Percentiles rank a stretch among this genome's conserved stretches.
Conservation (phyloP, 441 rosid species). For the Bruguiera hainesii region DNA sequence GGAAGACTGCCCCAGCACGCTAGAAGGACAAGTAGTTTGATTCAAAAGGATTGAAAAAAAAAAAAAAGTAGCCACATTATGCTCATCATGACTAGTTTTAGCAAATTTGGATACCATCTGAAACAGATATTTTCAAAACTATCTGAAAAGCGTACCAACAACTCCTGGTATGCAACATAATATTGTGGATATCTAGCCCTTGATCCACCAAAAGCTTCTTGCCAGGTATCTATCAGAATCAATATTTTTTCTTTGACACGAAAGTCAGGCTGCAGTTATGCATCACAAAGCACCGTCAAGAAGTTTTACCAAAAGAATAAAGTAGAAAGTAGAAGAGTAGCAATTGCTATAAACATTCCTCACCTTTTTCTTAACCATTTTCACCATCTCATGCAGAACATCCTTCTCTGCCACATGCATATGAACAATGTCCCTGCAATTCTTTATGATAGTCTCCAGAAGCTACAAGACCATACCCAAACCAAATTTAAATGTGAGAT, state of each 20-base stretch:
- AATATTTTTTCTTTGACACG: constrained; percentile 94
- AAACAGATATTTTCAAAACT: background rate
- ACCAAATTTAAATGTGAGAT: constrained; percentile 11
- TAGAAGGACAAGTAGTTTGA: constrained; percentile 34
- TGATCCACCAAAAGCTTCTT: constrained; percentile 96
- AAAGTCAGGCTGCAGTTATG: constrained; percentile 65
- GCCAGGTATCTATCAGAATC: constrained; percentile 89
- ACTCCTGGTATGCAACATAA: constrained; percentile 91
- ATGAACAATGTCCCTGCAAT: constrained; percentile 96
- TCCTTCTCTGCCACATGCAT: constrained; percentile 97
- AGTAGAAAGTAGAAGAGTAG: constrained; percentile 15
- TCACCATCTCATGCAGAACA: constrained; percentile 94
- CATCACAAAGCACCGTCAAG: constrained; percentile 27
- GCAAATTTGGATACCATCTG: no score
- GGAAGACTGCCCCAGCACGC: constrained; percentile 98
- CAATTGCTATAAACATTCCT: constrained; percentile 23
- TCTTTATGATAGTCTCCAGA: constrained; percentile 93
- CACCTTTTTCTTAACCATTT: constrained; percentile 89
- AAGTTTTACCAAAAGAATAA: constrained; percentile 19
- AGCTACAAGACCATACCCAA: constrained; percentile 43
- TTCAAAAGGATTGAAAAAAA: constrained; percentile 11
- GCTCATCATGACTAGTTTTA: constrained; percentile 5
- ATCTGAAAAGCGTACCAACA: constrained; percentile 61
- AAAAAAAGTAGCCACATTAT: constrained; percentile 5
- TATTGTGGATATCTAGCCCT: constrained; percentile 98